Evolutionary conservation across 768 basidiomycete genomes (phyloP), one percentile per base, ranked within the genome.

Genomic region (Suillus paluster): DNA sequence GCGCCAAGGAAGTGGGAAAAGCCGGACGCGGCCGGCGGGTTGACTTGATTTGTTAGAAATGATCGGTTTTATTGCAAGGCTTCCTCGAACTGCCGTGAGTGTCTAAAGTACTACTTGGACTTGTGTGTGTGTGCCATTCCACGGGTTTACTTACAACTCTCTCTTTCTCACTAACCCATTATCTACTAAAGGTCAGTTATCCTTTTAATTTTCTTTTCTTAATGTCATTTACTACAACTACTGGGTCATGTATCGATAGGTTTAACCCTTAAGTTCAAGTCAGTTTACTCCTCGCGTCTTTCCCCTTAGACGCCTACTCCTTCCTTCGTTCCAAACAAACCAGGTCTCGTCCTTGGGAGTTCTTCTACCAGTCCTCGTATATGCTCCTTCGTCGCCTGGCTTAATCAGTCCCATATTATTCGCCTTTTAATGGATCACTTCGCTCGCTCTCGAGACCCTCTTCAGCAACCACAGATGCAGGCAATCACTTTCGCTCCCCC

Each of bases 351-450:
- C 6, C 30, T 6, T 30, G 30, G 30, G 30, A n/a, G n/a, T n/a
- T n/a, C 6, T 30, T 46, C 58, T 46, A 58, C 62, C 14, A 41
- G 9, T 30, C 27, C 36, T 30, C 36, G 62, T 58, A 21, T 33
- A 54, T 58, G 49, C 27, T 34, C 34, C 57, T 14, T 60, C 30
- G 10, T 50, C 59, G 38, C 15, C 39, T 33, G 30, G 21, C 27
- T 4, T 58, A 45, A 55, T 59, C 36, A 12, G 42, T 34, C 17
- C 50, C 45, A 30, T 38, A 53, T 30, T n/a, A 60, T 41, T 42
- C 27, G n/a, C 14, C 25, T 56, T 58, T 57, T 63, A 60, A 64
- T 82, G 81, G 75, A 81, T 66, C 70, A 71, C 59, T 74, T 67
- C 49, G 25, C 75, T 59, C 77, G 71, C 59, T 58, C 72, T 58